phyloP scores from a whole-genome alignment of 768 basidiomycete genomes.

The Phaeotremella fagi region DNA sequence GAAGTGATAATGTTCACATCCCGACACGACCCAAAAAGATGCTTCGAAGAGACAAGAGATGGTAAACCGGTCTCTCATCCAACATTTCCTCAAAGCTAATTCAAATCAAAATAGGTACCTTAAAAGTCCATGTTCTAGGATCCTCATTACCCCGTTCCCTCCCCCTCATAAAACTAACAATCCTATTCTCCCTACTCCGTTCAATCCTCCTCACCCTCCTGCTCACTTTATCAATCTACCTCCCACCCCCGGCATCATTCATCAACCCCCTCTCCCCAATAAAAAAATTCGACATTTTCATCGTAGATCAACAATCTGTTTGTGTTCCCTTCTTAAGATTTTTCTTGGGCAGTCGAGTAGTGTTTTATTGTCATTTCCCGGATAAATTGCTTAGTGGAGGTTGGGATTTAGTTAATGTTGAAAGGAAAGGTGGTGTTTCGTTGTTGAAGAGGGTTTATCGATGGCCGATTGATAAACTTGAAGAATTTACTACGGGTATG shows the following conservation, averaged over 20 bases:
- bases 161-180: constrained; percentile 66
- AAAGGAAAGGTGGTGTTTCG: constrained; percentile 31
- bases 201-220: constrained; percentile 75
- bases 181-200: constrained; percentile 79
- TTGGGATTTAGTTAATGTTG: constrained; percentile 40
- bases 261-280: constrained; percentile 34
- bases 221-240: constrained; percentile 53
- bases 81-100: background rate
- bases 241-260: constrained; percentile 30
- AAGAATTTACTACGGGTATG: constrained; percentile 83
- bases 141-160: constrained; percentile 77
- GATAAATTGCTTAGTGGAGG: constrained; percentile 70
- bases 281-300: constrained; percentile 64
- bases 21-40: constrained; percentile 77
- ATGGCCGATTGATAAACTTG: constrained; percentile 80
- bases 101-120: constrained; percentile 58
- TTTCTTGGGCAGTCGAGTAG: constrained; percentile 67
- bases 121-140: constrained; percentile 66
- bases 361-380: constrained; percentile 98
- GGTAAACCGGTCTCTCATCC: constrained; percentile 56
- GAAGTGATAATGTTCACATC: constrained; percentile 86
- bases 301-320: constrained; percentile 92
- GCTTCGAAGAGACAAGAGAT: constrained; percentile 89
- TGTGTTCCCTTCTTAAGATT: constrained; percentile 75
- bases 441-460: constrained; percentile 71